Conservation (phyloP, 805 yeast genomes). For the Yamadazyma philogaea region DNA sequence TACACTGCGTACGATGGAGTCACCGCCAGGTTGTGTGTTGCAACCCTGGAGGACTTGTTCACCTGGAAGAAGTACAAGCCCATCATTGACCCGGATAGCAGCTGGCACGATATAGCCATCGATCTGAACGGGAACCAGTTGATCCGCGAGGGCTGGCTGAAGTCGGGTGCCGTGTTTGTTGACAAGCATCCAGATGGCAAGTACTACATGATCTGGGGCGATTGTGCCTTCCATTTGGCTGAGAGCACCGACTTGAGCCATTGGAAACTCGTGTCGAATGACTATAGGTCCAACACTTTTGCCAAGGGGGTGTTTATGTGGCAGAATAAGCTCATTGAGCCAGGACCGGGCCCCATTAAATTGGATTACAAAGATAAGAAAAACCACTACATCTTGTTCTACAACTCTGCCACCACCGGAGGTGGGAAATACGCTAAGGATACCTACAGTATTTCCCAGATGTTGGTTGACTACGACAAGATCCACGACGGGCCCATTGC, state of each 20-base stretch:
- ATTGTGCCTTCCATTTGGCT: constrained; percentile 37
- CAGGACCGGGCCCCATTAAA: constrained; percentile 43
- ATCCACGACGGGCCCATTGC: constrained; percentile 36
- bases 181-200: constrained; percentile 31
- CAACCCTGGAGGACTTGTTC: constrained; percentile 34
- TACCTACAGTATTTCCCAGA: constrained; percentile 37
- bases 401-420: constrained; percentile 39
- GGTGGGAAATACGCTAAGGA: constrained; percentile 26
- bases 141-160: constrained; percentile 38
- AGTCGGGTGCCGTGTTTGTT: constrained; percentile 39
- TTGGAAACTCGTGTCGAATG: constrained; percentile 26
- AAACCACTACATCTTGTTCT: constrained; percentile 36
- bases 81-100: constrained; percentile 21
- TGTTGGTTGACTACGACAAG: constrained; percentile 40
- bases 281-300: constrained; percentile 20
- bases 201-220: constrained; percentile 46
- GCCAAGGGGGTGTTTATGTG: constrained; percentile 27
- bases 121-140: constrained; percentile 21
- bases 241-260: constrained; percentile 30
- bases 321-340: constrained; percentile 38
- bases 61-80: constrained; percentile 39
- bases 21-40: constrained; percentile 39
- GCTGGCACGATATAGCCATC: constrained; percentile 34
- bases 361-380: constrained; percentile 19
- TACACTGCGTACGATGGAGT: constrained; percentile 38